Evolutionary conservation across 495 filamentous ascomycete species (phyloP), one percentile per base, ranked within the genome.

Genomic region (Aspergillus affinis): DNA sequence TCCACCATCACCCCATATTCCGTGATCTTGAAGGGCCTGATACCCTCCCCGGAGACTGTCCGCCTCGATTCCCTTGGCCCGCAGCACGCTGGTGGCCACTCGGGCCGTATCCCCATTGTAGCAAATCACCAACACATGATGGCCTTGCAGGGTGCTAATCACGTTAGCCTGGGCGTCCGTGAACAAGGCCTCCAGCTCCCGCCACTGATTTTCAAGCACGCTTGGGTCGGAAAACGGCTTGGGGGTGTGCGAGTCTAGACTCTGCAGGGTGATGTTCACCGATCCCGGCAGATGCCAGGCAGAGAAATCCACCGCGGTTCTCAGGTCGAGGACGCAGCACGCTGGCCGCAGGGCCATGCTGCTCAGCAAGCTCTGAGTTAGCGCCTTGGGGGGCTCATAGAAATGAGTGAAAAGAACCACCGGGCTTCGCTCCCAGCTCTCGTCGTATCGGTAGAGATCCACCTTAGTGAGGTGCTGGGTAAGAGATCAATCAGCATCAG

Each of bases 361-460:
- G 49, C 49, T 63, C 17, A 74, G 55, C 6, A 61, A 61, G 5
- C 60, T 61, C 44, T 70, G 61, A 2, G 68, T 59, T 12, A 71
- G 65, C 18, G 63, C 47, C 41, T 64, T 70, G 30, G 69, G 65
- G 7, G 63, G 60, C 8, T 69, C 61, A 55, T 77, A 73, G 19
- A 76, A 69, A 48, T 75, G 69, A 2, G 69, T 67, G 36, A 74
- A 70, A 7, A 81, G 70, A 3, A 77, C 72, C 3, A 75, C 57
- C 2, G 72, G 67, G 47, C 75, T 72, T 13, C 76, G 69, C 65
- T 79, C 80, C 82, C 81, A 84, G 57, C 73, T 72, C 57, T 81
- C 78, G 46, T 84, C 81, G 52, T 86, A 84, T 12, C 77, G 77
- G 66, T 84, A 72, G 12, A 79, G 75, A 55, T 84, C 83, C 32